Conservation (phyloP, 2,329 filamentous ascomycete genomes). For the Capronia coronata region DNA sequence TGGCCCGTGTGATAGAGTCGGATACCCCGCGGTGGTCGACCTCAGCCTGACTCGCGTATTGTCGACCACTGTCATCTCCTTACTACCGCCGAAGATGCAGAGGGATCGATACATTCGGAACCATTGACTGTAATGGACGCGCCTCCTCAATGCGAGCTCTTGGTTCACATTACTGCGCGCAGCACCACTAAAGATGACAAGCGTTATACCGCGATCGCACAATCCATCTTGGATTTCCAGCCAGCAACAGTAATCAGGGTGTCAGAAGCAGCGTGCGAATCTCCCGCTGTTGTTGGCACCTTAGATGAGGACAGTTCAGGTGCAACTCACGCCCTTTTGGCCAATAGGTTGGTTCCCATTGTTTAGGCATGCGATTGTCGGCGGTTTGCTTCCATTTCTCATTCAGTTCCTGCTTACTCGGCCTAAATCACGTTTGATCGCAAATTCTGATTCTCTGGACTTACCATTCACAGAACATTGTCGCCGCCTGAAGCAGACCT, state of each 20-base stretch:
- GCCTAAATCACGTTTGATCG: too few species aligned
- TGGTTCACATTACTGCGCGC: constrained; percentile 39
- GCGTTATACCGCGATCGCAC: constrained; percentile 36
- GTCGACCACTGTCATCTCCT: too few species aligned
- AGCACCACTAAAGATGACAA: constrained; percentile 35
- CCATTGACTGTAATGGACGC: too few species aligned
- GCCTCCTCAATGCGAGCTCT: constrained; percentile 32
- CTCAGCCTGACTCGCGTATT: too few species aligned
- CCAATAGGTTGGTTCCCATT: constrained; percentile 8
- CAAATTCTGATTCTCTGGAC: neutral
- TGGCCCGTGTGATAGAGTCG: too few species aligned
- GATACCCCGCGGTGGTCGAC: too few species aligned
- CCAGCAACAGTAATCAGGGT: constrained; percentile 28
- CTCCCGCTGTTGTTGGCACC: neutral
- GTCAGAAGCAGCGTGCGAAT: constrained; percentile 17
- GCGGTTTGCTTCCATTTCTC: too few species aligned
- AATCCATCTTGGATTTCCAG: constrained; percentile 35
- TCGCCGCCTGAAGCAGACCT: neutral
- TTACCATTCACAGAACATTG: neutral
- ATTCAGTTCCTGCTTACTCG: too few species aligned
- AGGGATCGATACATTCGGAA: too few species aligned
- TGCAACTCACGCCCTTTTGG: neutral
- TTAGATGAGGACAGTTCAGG: neutral
- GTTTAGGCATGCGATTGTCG: neutral
- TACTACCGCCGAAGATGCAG: too few species aligned